These are phyloP conservation scores for Crepidotus variabilis DNA, from an alignment of 768 basidiomycete species.

Conservation along the genomic window DNA sequence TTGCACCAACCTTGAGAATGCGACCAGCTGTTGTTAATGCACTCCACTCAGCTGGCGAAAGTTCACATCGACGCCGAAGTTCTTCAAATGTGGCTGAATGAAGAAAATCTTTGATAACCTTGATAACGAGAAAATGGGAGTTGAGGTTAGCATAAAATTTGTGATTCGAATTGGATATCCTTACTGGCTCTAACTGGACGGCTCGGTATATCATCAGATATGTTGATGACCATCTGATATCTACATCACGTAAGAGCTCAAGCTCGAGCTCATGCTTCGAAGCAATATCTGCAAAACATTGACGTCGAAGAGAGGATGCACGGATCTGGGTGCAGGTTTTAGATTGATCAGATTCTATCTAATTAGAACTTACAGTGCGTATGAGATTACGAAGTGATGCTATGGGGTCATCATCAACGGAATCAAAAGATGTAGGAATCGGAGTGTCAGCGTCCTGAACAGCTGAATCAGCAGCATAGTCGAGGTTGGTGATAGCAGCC, in stretches of 20 bases:
- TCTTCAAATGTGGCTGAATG: not conserved
- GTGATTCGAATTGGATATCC: slow-evolving; percentile 2
- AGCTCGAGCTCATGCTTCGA: slow-evolving; percentile 1
- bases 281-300: slow-evolving; percentile 2
- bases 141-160: not conserved
- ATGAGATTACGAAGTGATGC: slow-evolving; percentile 10
- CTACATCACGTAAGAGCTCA: slow-evolving; percentile 23
- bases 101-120: slow-evolving; percentile 20
- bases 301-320: slow-evolving; percentile 18
- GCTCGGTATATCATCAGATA: slow-evolving; percentile 27
- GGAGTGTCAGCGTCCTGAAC: not conserved
- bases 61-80: not conserved
- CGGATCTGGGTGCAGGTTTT: slow-evolving; percentile 5
- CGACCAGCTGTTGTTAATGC: slow-evolving; percentile 22
- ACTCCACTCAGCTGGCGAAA: slow-evolving; percentile 14
- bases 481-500: slow-evolving; percentile 16
- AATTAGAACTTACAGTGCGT: slow-evolving; percentile 15
- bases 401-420: not conserved
- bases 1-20: slow-evolving; percentile 16
- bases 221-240: slow-evolving; percentile 26
- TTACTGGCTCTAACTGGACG: slow-evolving; percentile 17
- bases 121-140: slow-evolving; percentile 15
- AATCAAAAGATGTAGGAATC: not conserved
- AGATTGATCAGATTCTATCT: not conserved
- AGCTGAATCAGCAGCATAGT: not conserved